Conservation (phyloP, 2,329 filamentous ascomycete genomes). For the Fragosphaeria purpurea region DNA sequence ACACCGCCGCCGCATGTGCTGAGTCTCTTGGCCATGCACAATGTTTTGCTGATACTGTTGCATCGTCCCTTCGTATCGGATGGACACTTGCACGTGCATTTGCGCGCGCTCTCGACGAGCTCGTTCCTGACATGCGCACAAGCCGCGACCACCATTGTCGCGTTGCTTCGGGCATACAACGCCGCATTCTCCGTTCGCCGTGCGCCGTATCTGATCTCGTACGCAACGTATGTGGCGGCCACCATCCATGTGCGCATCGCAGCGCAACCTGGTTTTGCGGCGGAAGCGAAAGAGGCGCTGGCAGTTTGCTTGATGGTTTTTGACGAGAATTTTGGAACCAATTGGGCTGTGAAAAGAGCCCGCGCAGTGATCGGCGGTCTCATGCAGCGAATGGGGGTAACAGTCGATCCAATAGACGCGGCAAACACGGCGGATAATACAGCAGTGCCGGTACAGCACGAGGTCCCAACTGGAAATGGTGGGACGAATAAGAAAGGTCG, state of each 20-base stretch:
- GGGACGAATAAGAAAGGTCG: no score
- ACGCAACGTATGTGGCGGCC: conserved; percentile 44
- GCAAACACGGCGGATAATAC: neutral
- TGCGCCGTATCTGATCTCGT: conserved; percentile 44
- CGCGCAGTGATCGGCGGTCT: conserved; percentile 1
- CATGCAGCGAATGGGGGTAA: conserved; percentile 3
- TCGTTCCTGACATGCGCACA: conserved; percentile 19
- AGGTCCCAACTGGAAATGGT: neutral
- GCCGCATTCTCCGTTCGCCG: conserved; percentile 27
- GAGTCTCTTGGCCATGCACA: conserved; percentile 18
- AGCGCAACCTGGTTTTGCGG: conserved; percentile 22
- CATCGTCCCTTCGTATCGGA: conserved; percentile 29
- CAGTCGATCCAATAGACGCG: neutral
- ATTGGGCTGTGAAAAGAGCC: conserved; percentile 4
- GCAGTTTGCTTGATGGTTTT: conserved; percentile 4
- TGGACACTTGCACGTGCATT: conserved; percentile 9
- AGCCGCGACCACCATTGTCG: conserved; percentile 20
- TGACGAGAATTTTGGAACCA: conserved; percentile 3
- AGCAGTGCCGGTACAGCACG: neutral
- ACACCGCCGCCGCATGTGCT: conserved; percentile 7
- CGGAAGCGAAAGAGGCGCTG: conserved; percentile 4
- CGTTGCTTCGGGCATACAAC: conserved; percentile 23
- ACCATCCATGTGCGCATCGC: conserved; percentile 43
- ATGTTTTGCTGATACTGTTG: conserved; percentile 29
- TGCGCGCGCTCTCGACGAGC: neutral